A percentile compares a stretch with the other conserved stretches of the same genome.
phyloP scores from a whole-genome alignment of 441 rosid genomes.

The Dalechampia spathulata region DNA sequence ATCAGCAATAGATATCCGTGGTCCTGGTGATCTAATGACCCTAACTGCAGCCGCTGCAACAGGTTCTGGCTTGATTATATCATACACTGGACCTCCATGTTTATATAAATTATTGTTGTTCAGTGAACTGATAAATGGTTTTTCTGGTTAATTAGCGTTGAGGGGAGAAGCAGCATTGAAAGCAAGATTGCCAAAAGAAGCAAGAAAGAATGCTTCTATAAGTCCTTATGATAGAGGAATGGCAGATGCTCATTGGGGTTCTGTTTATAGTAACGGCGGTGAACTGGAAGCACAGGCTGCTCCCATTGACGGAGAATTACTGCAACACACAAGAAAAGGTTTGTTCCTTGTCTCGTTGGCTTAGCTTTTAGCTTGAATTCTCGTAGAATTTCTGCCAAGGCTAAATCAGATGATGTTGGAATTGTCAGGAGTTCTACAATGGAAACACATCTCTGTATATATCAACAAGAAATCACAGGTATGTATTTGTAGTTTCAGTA shows the following conservation, averaged over 20 bases:
- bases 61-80: slow-evolving; percentile 32
- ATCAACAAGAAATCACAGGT: slow-evolving; percentile 86
- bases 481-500: background rate
- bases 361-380: background rate
- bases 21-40: slow-evolving; percentile 80
- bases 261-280: slow-evolving; percentile 21
- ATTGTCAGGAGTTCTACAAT: slow-evolving; percentile 57
- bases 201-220: slow-evolving; percentile 74
- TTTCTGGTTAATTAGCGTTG: slow-evolving; percentile 38
- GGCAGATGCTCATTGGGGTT: slow-evolving; percentile 41
- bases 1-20: slow-evolving; percentile 73
- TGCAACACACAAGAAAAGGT: slow-evolving; percentile 77
- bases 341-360: background rate
- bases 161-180: slow-evolving; percentile 89
- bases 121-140: background rate
- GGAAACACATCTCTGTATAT: slow-evolving; percentile 54
- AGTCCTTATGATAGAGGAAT: slow-evolving; percentile 67
- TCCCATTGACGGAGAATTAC: slow-evolving; percentile 65
- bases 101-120: background rate
- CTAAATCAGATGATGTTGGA: slow-evolving; percentile 6
- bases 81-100: too few relatives aligned
- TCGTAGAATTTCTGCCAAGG: background rate
- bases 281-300: slow-evolving; percentile 39
- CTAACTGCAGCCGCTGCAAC: slow-evolving; percentile 97
- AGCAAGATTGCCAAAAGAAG: slow-evolving; percentile 76